phyloP scores from a whole-genome alignment of 345 rosid species.

The Citrus unshiu region DNA sequence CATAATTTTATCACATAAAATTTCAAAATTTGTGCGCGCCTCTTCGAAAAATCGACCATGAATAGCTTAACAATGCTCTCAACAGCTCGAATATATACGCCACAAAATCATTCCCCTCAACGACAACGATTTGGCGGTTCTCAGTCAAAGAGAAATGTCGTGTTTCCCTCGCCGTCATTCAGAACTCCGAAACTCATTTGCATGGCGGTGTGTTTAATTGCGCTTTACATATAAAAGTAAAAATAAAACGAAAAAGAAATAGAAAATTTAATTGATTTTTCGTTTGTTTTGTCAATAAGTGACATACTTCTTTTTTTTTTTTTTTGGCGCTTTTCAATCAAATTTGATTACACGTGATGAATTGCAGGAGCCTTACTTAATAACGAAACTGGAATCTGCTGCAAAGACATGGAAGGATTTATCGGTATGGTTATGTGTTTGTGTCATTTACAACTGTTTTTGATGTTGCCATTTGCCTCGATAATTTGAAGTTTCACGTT shows the following conservation, averaged over 20 bases:
- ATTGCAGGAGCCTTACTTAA: constrained; percentile 74
- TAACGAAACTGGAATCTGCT: constrained; percentile 83
- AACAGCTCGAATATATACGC: constrained; percentile 34
- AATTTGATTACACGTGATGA: background rate
- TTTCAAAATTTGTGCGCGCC: background rate
- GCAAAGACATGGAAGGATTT: constrained; percentile 96
- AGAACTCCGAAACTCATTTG: constrained; percentile 58
- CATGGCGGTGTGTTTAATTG: constrained; percentile 67
- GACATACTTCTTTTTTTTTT: background rate
- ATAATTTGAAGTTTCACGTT: background rate
- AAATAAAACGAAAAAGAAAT: no score
- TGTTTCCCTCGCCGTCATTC: constrained; percentile 23
- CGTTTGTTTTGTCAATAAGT: background rate
- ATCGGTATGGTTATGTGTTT: constrained; percentile 45
- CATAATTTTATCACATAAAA: background rate
- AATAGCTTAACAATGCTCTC: constrained; percentile 41
- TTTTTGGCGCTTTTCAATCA: background rate
- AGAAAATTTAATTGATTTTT: background rate
- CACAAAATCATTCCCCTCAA: constrained; percentile 18
- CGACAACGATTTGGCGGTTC: constrained; percentile 15
- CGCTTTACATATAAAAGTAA: background rate
- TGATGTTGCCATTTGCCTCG: background rate
- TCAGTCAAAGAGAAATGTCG: constrained; percentile 19
- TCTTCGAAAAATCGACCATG: constrained; percentile 19
- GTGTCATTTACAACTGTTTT: background rate